Evolutionary conservation across 2,329 filamentous ascomycete genomes (phyloP), one percentile per base, ranked within the genome.

Genomic region (Pseudogymnoascus destructans): DNA sequence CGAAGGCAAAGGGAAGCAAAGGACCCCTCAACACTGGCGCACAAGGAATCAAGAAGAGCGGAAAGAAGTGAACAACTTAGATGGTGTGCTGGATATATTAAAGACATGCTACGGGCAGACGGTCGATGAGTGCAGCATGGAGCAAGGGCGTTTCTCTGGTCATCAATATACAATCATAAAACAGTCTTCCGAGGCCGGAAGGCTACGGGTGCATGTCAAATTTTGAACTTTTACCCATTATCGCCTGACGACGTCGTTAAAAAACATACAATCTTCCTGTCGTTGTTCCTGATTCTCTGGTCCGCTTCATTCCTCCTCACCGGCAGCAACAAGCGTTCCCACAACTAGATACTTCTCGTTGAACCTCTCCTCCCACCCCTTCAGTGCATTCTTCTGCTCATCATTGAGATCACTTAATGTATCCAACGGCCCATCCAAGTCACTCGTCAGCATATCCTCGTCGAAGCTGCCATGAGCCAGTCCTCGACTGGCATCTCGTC

Each of bases 21-120:
- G 92, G 92, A 2, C 91, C 92, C 35, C 71, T 96, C 70, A 91
- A 90, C 75, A 86, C 83, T 30, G 90, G 89, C 32, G 73, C 79
- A 55, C 89, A 95, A 75, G 90, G 89, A 62, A 95, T 97, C 78
- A 96, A 96, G 85, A 96, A 95, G 82, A 93, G 87, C 62, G 91
- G 90, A 73, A 95, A 96, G 87, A 95, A 96, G 85, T 95, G 9
- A 17, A 42, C 10, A 10, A 58, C n/a, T 49, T 32, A 57, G 27
- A 36, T 15, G 27, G 17, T 32, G 3, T 2, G 8, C 13, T 46
- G 36, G 56, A 57, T 23, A 32, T 52, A 17, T 56, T 57, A 27
- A 49, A 23, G 13, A 3, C 17, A 57, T 46, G 56, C 56, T 30
- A 57, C 38, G 56, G 54, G 33, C 25, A 40, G 32, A 54, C 56